Conservation (phyloP, 345 rosid genomes). For the Pelargonium nanum region DNA sequence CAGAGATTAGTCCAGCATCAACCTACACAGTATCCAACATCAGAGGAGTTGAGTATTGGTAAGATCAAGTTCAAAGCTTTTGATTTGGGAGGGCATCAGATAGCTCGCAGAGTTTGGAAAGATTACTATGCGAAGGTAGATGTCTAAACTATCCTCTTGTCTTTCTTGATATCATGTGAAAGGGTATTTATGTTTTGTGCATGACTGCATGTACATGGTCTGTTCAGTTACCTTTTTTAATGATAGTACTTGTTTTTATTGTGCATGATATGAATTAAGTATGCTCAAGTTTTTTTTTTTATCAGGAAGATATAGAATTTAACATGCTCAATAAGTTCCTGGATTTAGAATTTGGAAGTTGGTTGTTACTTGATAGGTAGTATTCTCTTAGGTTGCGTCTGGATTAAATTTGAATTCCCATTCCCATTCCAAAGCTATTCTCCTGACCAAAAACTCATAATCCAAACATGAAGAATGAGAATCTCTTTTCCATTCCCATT, state of each 20-base stretch:
- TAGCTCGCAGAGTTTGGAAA: neutral
- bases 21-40: neutral
- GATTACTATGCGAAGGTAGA: slow-evolving; percentile 20
- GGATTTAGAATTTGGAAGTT: neutral
- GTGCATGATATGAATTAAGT: neutral
- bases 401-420: too few species aligned
- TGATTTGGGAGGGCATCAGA: neutral
- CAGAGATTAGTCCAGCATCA: neutral
- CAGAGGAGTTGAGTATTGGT: neutral
- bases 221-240: neutral
- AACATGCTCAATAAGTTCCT: too few species aligned
- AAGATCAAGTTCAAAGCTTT: neutral
- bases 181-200: neutral
- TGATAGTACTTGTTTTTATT: neutral
- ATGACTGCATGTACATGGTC: neutral
- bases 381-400: too few species aligned
- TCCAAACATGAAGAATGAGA: neutral
- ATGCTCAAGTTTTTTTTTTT: neutral
- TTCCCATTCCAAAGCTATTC: too few species aligned
- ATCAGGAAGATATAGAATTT: too few species aligned
- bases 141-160: neutral
- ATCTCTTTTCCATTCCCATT: neutral
- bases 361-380: neutral
- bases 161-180: neutral
- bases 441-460: too few species aligned